phyloP scores from a whole-genome alignment of 139 green algal species.

The Auxenochlorella pyrenoidosa region DNA sequence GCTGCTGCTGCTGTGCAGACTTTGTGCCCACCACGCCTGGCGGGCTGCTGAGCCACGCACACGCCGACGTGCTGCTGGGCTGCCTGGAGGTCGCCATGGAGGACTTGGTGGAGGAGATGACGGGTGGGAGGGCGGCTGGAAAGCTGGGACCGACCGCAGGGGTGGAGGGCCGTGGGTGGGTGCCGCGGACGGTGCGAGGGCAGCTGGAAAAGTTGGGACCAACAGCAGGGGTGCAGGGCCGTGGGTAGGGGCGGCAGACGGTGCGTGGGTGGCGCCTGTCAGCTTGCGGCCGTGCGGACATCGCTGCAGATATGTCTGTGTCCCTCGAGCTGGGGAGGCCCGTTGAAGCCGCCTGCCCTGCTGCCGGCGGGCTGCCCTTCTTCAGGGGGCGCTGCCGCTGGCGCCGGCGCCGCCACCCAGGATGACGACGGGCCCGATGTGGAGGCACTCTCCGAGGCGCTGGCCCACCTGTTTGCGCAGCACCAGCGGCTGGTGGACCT shows the following conservation, averaged over 20 bases:
- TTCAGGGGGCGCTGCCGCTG: too few relatives aligned
- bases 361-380: not conserved
- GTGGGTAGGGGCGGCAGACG: too few relatives aligned
- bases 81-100: conserved; percentile 62
- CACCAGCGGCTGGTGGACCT: conserved; percentile 48
- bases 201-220: not conserved
- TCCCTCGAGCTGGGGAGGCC: too few relatives aligned
- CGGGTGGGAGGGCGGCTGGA: not conserved
- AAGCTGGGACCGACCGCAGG: not conserved
- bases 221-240: not conserved
- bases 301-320: too few relatives aligned
- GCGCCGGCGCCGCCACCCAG: not conserved
- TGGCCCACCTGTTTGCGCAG: conserved; percentile 45
- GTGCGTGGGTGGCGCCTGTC: too few relatives aligned
- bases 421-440: not conserved
- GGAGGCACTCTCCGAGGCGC: conserved; percentile 12
- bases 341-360: not conserved
- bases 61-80: conserved; percentile 54
- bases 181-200: too few relatives aligned
- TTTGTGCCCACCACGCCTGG: not conserved
- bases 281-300: too few relatives aligned
- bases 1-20: not conserved
- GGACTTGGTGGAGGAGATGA: conserved; percentile 49
- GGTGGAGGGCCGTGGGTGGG: not conserved
- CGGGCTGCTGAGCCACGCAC: conserved; percentile 29